Evolutionary conservation across 2,329 filamentous ascomycete species (phyloP), one percentile per base, ranked within the genome.

Genomic region (Xylariaceae sp.): DNA sequence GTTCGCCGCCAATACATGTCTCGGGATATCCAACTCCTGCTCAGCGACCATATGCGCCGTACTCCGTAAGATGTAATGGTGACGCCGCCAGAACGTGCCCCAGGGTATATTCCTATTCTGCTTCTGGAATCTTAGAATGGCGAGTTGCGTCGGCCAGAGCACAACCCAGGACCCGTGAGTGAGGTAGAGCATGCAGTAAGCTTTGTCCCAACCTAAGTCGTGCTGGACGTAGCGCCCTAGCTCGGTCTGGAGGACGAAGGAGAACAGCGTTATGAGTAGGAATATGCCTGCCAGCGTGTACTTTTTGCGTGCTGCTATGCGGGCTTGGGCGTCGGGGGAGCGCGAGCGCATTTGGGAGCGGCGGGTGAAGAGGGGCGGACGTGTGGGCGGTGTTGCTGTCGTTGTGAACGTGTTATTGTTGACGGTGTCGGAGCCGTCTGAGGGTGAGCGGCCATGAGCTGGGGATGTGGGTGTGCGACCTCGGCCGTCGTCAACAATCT

Each of bases 181-280:
- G 55, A 98, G 76, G 69, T 95, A 96, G 76, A 98, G 81, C 93
- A 98, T 98, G 74, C 89, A 95, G 72, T 96, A 98, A n/a, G 93
- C 88, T 73, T 98, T 98, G 70, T 94, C 82, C 93, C 93, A 98
- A 53, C 86, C 83, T 53, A 96, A 70, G 49, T 93, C 83, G 64
- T 92, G 85, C 71, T 97, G 92, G 50, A 98, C 93, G 69, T 96
- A 91, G 8, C 94, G 84, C 10, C 91, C 92, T 43, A 95, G 89
- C 74, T 97, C 92, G 3, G 93, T 97, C 77, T 98, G 93, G 5
- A 95, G 74, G 38, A 89, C 88, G 65, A 98, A 98, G 62, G 87
- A 86, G 48, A 95, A 71, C 61, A 98, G 74, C 62, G 87, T 93
- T 55, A 96, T 64, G 22, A 85, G 69, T 49, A 98, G 76, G 67